These are phyloP conservation scores for Talaromyces sp. DNA, from an alignment of 2,329 filamentous ascomycete species.

Conservation along the genomic window DNA sequence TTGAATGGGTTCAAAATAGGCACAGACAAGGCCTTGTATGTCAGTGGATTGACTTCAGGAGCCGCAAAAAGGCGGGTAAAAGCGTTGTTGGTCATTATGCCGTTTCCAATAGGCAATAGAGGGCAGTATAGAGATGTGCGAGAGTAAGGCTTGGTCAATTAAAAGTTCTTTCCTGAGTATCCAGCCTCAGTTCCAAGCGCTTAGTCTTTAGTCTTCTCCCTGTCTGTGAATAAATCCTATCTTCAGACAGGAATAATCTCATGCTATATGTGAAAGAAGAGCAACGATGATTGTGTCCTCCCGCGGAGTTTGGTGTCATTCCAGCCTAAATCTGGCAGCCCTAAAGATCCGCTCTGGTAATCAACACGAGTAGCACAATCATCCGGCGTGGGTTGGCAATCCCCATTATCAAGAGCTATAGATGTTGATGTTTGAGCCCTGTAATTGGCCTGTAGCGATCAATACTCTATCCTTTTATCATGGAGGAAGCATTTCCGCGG, in stretches of 20 bases:
- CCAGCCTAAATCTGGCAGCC: background rate
- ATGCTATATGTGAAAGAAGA: background rate
- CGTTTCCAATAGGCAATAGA: background rate
- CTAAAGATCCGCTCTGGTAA: background rate
- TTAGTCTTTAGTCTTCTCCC: background rate
- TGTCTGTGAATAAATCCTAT: background rate
- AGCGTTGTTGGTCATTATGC: slow-evolving; percentile 18
- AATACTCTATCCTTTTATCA: background rate
- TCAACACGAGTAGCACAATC: background rate
- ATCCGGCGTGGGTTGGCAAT: background rate
- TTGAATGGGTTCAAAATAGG: slow-evolving; percentile 74
- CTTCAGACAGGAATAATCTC: background rate
- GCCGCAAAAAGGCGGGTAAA: slow-evolving; percentile 33
- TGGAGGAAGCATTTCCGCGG: background rate
- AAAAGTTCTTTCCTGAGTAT: background rate
- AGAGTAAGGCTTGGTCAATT: background rate
- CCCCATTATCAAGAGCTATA: background rate
- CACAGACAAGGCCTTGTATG: slow-evolving; percentile 73
- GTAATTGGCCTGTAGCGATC: background rate
- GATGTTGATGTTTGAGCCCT: background rate
- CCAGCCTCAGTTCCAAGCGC: background rate
- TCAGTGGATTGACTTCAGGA: slow-evolving; percentile 78
- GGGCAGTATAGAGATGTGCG: background rate
- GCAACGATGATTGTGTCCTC: background rate
- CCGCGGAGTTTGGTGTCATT: background rate